Conservation (phyloP, 1,139 yeast species). For the Scheffersomyces stambukii region DNA sequence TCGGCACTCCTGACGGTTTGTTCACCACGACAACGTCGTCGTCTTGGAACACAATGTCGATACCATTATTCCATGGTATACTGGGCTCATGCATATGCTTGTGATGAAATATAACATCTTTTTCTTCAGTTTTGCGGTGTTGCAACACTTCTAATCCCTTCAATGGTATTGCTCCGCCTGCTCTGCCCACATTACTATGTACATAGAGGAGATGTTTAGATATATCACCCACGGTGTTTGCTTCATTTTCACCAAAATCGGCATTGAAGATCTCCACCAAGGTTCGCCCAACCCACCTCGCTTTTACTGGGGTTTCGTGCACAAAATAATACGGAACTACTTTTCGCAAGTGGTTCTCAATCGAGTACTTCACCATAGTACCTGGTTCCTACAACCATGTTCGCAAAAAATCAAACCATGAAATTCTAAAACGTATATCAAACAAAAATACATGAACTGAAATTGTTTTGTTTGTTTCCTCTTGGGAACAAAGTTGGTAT, state of each 20-base stretch:
- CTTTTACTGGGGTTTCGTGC: constrained; percentile 40
- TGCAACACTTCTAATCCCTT: constrained; percentile 21
- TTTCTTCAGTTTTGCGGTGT: constrained; percentile 28
- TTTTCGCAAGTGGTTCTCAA: constrained; percentile 40
- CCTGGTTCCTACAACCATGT: no score
- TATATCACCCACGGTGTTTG: constrained; percentile 22
- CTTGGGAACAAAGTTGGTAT: not conserved
- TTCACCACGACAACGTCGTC: constrained; percentile 54
- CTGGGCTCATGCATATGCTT: constrained; percentile 66
- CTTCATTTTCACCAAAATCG: constrained; percentile 41
- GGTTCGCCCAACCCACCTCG: constrained; percentile 47
- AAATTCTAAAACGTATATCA: not conserved
- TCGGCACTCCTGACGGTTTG: constrained; percentile 76
- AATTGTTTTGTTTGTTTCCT: not conserved
- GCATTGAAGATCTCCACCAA: constrained; percentile 36
- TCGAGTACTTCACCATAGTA: constrained; percentile 13
- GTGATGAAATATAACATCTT: constrained; percentile 46
- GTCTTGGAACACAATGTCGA: constrained; percentile 46
- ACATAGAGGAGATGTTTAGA: constrained; percentile 22
- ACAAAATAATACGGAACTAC: constrained; percentile 44
- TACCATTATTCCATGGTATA: constrained; percentile 21
- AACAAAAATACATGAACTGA: no score
- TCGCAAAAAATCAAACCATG: not conserved
- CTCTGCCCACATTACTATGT: constrained; percentile 21
- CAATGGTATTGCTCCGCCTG: constrained; percentile 13